These are phyloP conservation scores for Acarospora socialis DNA, from an alignment of 2,329 filamentous ascomycete species.

Conservation along the genomic window DNA sequence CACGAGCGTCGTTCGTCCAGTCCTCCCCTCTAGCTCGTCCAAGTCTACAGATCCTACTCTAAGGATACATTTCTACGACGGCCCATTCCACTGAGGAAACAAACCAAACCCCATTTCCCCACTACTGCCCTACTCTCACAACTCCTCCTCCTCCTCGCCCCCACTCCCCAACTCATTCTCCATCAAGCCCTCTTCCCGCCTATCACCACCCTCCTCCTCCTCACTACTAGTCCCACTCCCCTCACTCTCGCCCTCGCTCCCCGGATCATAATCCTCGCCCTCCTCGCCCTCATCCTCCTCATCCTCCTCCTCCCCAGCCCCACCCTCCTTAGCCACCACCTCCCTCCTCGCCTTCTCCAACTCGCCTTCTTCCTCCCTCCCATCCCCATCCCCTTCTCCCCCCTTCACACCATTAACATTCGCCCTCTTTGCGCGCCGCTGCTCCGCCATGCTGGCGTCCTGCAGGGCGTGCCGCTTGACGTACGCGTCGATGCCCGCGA, in stretches of 20 bases:
- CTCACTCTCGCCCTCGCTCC: constrained; percentile 34
- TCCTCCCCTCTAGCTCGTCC: too few relatives aligned
- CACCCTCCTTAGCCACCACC: constrained; percentile 31
- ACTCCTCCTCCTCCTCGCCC: constrained; percentile 32
- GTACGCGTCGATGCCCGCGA: constrained; percentile 46
- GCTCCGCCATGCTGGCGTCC: constrained; percentile 48
- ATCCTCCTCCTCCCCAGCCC: constrained; percentile 25
- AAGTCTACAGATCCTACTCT: too few relatives aligned
- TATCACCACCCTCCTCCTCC: constrained; percentile 13
- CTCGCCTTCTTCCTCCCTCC: constrained; percentile 41
- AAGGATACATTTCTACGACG: too few relatives aligned
- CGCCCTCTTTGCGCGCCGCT: constrained; percentile 44
- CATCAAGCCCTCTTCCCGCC: constrained; percentile 19
- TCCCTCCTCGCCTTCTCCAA: constrained; percentile 43
- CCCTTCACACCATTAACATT: constrained; percentile 32
- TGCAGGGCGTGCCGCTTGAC: constrained; percentile 47
- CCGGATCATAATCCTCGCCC: constrained; percentile 29
- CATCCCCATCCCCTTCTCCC: constrained; percentile 12
- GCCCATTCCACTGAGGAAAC: too few relatives aligned
- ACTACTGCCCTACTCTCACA: too few relatives aligned
- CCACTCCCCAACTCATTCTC: constrained; percentile 30
- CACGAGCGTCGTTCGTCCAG: too few relatives aligned
- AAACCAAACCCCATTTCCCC: too few relatives aligned
- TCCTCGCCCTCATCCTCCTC: constrained; percentile 32
- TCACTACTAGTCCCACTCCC: constrained; percentile 32